Evolutionary conservation across 225 moss, liverwort and hornwort species (phyloP).

Genomic region (Anthoceros angustus): DNA sequence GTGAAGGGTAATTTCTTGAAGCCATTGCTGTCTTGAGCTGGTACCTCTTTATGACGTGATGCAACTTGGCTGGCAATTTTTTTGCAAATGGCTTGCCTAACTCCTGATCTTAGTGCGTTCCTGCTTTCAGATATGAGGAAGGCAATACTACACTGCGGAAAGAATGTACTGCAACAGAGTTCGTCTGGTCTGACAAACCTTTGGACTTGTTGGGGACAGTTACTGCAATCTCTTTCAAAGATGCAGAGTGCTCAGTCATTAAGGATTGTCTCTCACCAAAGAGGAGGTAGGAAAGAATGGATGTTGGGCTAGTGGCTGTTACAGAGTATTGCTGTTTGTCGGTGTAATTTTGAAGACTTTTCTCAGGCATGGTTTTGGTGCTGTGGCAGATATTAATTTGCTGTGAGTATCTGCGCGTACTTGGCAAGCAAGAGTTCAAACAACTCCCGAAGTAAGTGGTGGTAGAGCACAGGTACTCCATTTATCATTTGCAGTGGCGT

Average conservation of each 20-base stretch:
- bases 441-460: conserved; percentile 64
- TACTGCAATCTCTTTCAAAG: conserved; percentile 57
- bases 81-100: no score
- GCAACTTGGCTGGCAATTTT: no score
- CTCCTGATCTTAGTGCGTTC: no score
- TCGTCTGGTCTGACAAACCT: conserved; percentile 88
- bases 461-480: conserved; percentile 14
- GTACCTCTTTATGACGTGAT: no score
- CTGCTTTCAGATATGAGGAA: conserved; percentile 45
- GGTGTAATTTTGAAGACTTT: neutral
- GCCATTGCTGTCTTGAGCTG: neutral
- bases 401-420: conserved; percentile 79
- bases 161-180: conserved; percentile 58
- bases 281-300: conserved; percentile 41
- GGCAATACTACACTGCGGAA: conserved; percentile 71
- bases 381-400: conserved; percentile 50
- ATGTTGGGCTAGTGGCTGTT: neutral
- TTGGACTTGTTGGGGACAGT: conserved; percentile 79
- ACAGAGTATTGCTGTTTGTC: neutral
- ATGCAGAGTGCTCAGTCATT: conserved; percentile 36
- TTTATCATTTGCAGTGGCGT: neutral
- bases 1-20: conserved; percentile 52
- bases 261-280: conserved; percentile 48
- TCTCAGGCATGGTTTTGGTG: neutral
- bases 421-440: conserved; percentile 94